Percentiles rank a stretch among this genome's conserved stretches.
Evolutionary conservation across 1,139 yeast genomes (phyloP).

Genomic region (Lodderomyces orthopsilosis): DNA sequence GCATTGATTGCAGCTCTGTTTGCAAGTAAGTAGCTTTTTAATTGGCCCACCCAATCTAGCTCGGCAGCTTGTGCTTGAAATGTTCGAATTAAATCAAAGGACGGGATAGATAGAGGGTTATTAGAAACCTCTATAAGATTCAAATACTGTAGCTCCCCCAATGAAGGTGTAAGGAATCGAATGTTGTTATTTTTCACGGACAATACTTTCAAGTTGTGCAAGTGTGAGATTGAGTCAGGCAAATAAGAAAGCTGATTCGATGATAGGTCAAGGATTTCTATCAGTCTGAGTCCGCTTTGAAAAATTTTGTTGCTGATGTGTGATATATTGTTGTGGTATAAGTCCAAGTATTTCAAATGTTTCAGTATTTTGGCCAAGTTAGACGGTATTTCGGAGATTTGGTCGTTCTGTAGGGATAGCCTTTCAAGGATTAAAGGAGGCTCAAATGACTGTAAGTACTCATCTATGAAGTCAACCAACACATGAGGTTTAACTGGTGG

Average conservation of each 20-base stretch:
- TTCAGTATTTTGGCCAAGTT: conserved; percentile 43
- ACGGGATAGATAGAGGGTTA: conserved; percentile 60
- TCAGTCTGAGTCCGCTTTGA: conserved; percentile 25
- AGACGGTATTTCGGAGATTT: conserved; percentile 46
- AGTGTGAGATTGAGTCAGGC: conserved; percentile 39
- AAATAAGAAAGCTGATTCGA: conserved; percentile 45
- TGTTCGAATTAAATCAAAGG: conserved; percentile 33
- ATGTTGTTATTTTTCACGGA: conserved; percentile 64
- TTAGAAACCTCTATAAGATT: conserved; percentile 67
- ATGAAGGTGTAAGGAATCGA: conserved; percentile 53
- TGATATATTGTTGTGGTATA: conserved; percentile 57
- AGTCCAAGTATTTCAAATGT: conserved; percentile 58
- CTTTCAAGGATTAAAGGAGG: conserved; percentile 47
- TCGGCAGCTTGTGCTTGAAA: conserved; percentile 41
- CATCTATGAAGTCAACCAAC: conserved; percentile 26
- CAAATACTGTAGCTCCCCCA: conserved; percentile 52
- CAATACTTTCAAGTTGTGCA: conserved; percentile 53
- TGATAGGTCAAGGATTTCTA: conserved; percentile 71
- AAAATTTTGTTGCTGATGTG: conserved; percentile 47
- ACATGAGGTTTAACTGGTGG: conserved; percentile 13
- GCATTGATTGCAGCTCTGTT: conserved; percentile 26
- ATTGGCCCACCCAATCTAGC: conserved; percentile 54
- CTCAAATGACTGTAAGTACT: conserved; percentile 23
- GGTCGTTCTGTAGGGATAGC: conserved; percentile 53
- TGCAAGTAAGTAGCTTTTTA: conserved; percentile 41